Base-by-base conservation (phyloP, 805 yeast genomes). In the Saturnispora kantuleensis region DNA sequence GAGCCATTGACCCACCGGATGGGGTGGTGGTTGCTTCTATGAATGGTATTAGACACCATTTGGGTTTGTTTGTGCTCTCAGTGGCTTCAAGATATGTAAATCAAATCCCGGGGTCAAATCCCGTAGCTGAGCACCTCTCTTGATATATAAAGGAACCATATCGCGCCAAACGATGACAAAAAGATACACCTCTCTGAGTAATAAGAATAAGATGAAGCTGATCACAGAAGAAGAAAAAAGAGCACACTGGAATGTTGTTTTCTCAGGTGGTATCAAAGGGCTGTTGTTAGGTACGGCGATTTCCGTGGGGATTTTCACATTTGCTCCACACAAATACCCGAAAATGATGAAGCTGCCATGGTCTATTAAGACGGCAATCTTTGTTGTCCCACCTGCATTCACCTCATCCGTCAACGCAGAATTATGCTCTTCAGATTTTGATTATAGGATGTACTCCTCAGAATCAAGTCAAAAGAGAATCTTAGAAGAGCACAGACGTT, bases 331-430 rank as follows among this genome's bases (percentile, higher is more conserved):
- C 48, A 62, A 63, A 46, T 74, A 54, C 51, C 79, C 80, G 26
- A 47, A 46, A 36, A 54, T 64, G 8, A 64, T 74, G 53, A 64
- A 58, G 31, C 52, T 74, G 51, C 69, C 81, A n/a, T 77, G 72
- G 69, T 68, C 77, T 11, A 66, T 79, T 49, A 71, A 73, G 51
- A 78, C 90, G 2, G 85, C 86, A 6, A 60, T 79, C 43, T 76
- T 76, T 53, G 74, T 81, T 46, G 71, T 77, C 31, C 94, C 95
- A 11, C 81, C 84, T 30, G 73, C 82, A 2, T 63, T 79, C 35
- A 53, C 71, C 26, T 72, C 79, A 9, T 77, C 83, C 3, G 78
- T 84, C 41, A 67, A 66, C 49, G 89, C 86, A 12, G 95, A 85
- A 61, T 73, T 72, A 46, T 79, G 84, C 1, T 84, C 94, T 3